A percentile compares a stretch with the other conserved stretches of the same genome.
Conservation (phyloP, 148 eudicot species). For the Drosera capensis region DNA sequence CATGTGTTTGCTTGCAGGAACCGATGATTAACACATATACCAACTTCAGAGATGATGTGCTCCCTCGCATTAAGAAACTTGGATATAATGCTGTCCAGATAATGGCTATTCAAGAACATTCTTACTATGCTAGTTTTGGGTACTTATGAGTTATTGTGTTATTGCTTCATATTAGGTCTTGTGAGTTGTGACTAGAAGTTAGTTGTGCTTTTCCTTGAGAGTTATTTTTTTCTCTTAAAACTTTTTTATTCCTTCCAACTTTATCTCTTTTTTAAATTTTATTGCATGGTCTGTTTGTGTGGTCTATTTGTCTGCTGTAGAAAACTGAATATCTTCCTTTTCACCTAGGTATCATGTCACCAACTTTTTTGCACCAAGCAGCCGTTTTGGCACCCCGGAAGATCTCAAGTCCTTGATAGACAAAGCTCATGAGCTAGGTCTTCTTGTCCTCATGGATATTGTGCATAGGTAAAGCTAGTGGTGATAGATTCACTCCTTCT, state of each 20-base stretch:
- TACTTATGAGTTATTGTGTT: too few relatives aligned
- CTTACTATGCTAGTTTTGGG: constrained; percentile 99
- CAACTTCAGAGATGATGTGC: constrained; percentile 90
- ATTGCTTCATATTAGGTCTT: too few relatives aligned
- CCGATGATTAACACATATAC: constrained; percentile 79
- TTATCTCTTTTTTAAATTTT: neutral
- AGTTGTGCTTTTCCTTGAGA: too few relatives aligned
- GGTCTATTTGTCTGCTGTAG: neutral
- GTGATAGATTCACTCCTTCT: too few relatives aligned
- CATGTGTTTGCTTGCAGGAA: constrained; percentile 41
- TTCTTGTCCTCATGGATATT: constrained; percentile 93
- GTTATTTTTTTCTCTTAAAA: neutral
- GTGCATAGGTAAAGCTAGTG: constrained; percentile 94
- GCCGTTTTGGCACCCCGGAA: constrained; percentile 96
- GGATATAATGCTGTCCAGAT: constrained; percentile 97
- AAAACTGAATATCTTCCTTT: constrained; percentile 3
- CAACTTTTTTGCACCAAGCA: constrained; percentile 94
- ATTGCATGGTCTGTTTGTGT: neutral
- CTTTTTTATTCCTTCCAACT: too few relatives aligned
- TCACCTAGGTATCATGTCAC: constrained; percentile 78
- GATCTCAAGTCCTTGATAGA: constrained; percentile 95
- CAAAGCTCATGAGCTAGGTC: constrained; percentile 93
- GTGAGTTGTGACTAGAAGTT: too few relatives aligned
- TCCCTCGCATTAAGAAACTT: constrained; percentile 80
- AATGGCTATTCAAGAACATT: constrained; percentile 98